A percentile compares a stretch with the other conserved stretches of the same genome.
Conservation (phyloP, 805 yeast species). For the Starmerella gropengiesseri region DNA sequence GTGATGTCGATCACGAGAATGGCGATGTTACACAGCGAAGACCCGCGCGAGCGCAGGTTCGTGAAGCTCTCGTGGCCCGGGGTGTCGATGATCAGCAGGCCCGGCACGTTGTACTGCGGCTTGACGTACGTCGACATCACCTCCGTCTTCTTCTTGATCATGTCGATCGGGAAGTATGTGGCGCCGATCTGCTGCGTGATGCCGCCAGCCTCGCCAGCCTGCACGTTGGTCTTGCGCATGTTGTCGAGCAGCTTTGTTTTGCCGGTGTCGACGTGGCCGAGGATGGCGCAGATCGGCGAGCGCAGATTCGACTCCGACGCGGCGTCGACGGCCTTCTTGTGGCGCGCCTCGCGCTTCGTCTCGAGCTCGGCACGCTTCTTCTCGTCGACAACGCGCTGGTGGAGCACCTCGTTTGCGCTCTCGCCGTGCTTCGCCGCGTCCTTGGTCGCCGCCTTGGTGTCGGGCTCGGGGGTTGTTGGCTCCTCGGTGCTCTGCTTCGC, state of each 20-base stretch:
- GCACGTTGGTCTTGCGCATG: constrained; percentile 96
- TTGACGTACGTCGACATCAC: constrained; percentile 83
- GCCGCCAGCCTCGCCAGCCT: constrained; percentile 99
- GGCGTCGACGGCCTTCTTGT: constrained; percentile 30
- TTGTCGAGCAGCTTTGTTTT: constrained; percentile 94
- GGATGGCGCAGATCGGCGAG: constrained; percentile 97
- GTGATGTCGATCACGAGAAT: constrained; percentile 94
- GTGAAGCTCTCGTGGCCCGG: constrained; percentile 99
- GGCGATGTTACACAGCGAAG: constrained; percentile 97
- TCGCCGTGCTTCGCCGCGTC: constrained; percentile 23
- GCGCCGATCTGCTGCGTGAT: constrained; percentile 99
- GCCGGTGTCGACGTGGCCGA: constrained; percentile 99
- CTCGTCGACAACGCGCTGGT: constrained; percentile 24
- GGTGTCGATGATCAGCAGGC: constrained; percentile 90
- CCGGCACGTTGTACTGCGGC: constrained; percentile 82
- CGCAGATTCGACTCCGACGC: constrained; percentile 54
- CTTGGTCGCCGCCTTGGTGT: constrained; percentile 22
- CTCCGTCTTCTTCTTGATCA: constrained; percentile 80
- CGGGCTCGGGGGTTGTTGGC: constrained; percentile 12
- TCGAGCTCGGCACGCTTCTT: constrained; percentile 34
- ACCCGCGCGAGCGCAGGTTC: constrained; percentile 96
- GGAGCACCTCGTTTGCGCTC: constrained; percentile 4
- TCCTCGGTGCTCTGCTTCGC: constrained; percentile 11
- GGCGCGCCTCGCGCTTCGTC: constrained; percentile 33
- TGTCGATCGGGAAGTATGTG: constrained; percentile 94